Conservation (phyloP, 2,329 filamentous ascomycete species). For the Pseudomassariella vexata region DNA sequence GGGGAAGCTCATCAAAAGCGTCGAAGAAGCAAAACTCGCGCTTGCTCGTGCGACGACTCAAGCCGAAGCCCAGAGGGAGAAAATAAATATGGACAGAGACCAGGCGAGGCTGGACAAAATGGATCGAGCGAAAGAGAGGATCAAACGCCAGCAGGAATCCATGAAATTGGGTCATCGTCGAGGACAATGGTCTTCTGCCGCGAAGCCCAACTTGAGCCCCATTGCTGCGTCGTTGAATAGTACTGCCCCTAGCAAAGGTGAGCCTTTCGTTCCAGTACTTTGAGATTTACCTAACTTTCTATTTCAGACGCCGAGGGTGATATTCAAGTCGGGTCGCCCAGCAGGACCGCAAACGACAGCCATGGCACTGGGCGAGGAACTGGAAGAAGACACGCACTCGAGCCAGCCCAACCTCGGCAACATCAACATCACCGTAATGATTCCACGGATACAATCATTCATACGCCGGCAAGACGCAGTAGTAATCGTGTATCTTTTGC, state of each 20-base stretch:
- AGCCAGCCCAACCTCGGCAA: slow-evolving; percentile 7
- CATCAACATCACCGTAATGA: slow-evolving; percentile 6
- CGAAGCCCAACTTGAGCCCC: slow-evolving; percentile 43
- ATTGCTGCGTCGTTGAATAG: slow-evolving; percentile 36
- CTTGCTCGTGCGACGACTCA: slow-evolving; percentile 28
- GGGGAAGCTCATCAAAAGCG: slow-evolving; percentile 22
- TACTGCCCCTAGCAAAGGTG: slow-evolving; percentile 14
- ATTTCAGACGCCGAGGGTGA: too few species aligned
- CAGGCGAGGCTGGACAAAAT: slow-evolving; percentile 37
- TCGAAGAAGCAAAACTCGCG: slow-evolving; percentile 26
- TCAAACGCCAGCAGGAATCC: slow-evolving; percentile 24
- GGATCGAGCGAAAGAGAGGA: slow-evolving; percentile 31
- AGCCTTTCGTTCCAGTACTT: too few species aligned
- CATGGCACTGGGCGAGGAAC: too few species aligned
- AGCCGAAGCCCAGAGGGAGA: slow-evolving; percentile 37
- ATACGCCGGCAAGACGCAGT: slow-evolving; percentile 9
- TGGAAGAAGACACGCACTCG: slow-evolving; percentile 8
- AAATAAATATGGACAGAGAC: slow-evolving; percentile 25
- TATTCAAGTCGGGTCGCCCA: too few species aligned
- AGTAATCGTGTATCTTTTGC: slow-evolving; percentile 1
- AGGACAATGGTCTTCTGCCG: slow-evolving; percentile 45
- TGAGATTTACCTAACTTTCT: too few species aligned
- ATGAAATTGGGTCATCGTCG: slow-evolving; percentile 39
- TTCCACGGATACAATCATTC: slow-evolving; percentile 23
- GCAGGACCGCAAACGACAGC: too few species aligned